Evolutionary conservation across 495 filamentous ascomycete species (phyloP).

Genomic region (Corynascus novoguineensis): DNA sequence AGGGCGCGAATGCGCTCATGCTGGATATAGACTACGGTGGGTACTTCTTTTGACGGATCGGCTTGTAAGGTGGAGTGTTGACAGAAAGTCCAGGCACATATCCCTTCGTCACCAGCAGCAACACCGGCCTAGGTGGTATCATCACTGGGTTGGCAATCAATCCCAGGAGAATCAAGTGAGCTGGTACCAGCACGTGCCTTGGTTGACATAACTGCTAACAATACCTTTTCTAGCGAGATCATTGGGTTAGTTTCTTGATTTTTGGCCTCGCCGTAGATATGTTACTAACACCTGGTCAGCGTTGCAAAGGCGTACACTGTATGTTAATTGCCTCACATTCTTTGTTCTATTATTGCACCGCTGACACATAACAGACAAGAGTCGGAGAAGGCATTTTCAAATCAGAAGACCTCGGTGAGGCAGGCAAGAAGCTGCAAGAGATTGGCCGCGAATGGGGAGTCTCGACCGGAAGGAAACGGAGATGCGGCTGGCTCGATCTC

Average conservation of each 20-base stretch:
- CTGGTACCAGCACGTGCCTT: too few species aligned
- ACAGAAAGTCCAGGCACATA: constrained; percentile 55
- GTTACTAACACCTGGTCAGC: constrained; percentile 29
- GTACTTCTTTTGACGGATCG: background rate
- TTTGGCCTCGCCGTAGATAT: background rate
- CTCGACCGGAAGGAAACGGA: constrained; percentile 70
- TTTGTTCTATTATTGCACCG: background rate
- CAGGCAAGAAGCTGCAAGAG: constrained; percentile 40
- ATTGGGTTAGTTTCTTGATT: constrained; percentile 15
- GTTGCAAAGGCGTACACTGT: constrained; percentile 71
- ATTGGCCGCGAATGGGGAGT: constrained; percentile 62
- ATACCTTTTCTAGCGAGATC: constrained; percentile 36
- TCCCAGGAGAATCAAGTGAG: constrained; percentile 42
- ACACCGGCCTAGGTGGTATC: constrained; percentile 69
- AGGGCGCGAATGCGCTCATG: constrained; percentile 82
- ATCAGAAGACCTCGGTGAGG: constrained; percentile 66
- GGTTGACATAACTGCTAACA: background rate
- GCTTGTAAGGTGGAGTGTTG: background rate
- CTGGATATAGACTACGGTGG: constrained; percentile 39
- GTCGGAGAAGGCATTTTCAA: constrained; percentile 81
- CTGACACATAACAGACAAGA: constrained; percentile 41
- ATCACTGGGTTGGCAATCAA: constrained; percentile 63
- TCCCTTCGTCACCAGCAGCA: constrained; percentile 78
- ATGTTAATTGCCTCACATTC: background rate
- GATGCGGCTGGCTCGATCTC: constrained; percentile 88